phyloP scores from a whole-genome alignment of 192 early-diverging fungal genomes.

The Linnemannia exigua region DNA sequence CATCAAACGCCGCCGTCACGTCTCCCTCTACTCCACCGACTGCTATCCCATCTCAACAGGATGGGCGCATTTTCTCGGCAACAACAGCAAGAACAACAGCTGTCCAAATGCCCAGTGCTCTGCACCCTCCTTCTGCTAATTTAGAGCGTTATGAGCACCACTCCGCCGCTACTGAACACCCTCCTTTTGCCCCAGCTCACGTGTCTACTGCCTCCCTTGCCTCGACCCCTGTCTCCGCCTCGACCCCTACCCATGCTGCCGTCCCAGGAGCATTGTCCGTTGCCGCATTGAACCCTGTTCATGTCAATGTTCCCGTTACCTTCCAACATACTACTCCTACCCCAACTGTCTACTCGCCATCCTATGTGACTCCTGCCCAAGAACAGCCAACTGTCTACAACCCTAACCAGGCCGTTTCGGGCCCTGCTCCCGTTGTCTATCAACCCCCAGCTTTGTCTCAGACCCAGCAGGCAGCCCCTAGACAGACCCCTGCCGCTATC shows the following conservation, averaged over 20 bases:
- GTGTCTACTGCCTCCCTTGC: not conserved
- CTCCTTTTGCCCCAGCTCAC: not conserved
- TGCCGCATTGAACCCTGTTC: not conserved
- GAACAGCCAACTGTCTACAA: conserved; percentile 18
- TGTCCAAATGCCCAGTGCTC: not conserved
- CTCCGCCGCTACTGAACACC: not conserved
- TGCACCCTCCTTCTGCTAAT: conserved; percentile 10
- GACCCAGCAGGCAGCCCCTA: not conserved
- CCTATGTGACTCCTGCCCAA: not conserved
- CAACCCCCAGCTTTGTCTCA: conserved; percentile 14
- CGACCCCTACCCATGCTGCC: not conserved
- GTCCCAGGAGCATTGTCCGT: not conserved
- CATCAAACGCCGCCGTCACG: not conserved
- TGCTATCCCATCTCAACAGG: conserved; percentile 9
- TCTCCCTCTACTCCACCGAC: not conserved
- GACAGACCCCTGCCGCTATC: not conserved
- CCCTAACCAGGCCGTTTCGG: conserved; percentile 10
- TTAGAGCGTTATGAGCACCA: conserved; percentile 41
- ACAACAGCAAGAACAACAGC: not conserved
- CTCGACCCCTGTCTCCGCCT: not conserved
- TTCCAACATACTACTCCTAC: not conserved
- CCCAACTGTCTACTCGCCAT: not conserved
- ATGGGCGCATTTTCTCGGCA: conserved; percentile 9
- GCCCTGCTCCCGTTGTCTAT: conserved; percentile 24
- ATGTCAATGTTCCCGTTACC: not conserved